phyloP scores from a whole-genome alignment of 164 flowering plant genomes.

The Chloranthus sessilifolius region DNA sequence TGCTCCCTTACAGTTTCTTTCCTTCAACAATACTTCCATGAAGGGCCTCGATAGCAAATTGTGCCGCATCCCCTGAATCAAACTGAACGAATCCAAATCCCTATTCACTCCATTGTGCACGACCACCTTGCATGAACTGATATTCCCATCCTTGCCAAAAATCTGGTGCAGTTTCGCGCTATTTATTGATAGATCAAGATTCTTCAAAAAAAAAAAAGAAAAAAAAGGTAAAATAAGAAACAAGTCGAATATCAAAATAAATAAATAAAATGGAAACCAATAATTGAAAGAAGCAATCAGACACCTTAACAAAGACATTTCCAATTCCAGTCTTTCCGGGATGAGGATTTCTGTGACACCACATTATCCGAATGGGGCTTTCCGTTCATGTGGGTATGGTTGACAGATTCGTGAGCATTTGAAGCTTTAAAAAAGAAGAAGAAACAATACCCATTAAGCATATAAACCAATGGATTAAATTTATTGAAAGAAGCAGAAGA shows the following conservation, averaged over 20 bases:
- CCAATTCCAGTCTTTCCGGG: slow-evolving; percentile 26
- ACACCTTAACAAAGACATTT: slow-evolving; percentile 28
- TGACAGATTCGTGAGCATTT: slow-evolving; percentile 27
- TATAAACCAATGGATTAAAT: no score
- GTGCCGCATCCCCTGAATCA: slow-evolving; percentile 36
- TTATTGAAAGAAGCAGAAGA: no score
- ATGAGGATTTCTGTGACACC: slow-evolving; percentile 32
- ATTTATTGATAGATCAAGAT: slow-evolving; percentile 23
- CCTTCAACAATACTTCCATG: slow-evolving; percentile 27
- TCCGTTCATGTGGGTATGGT: slow-evolving; percentile 34
- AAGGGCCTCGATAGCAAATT: slow-evolving; percentile 28
- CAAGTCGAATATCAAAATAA: no score
- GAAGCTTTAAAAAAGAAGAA: slow-evolving; percentile 21
- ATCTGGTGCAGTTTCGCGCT: slow-evolving; percentile 21
- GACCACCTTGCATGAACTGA: slow-evolving; percentile 49
- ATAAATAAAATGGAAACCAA: no score
- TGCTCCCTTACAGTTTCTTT: slow-evolving; percentile 35
- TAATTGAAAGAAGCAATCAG: background rate
- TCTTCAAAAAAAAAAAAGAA: slow-evolving; percentile 22
- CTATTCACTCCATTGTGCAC: slow-evolving; percentile 38
- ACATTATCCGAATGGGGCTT: slow-evolving; percentile 43
- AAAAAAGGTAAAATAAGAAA: background rate
- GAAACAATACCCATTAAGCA: no score
- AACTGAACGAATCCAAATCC: slow-evolving; percentile 51
- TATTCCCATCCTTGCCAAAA: slow-evolving; percentile 28